Evolutionary conservation across 108 stramenopile genomes (phyloP), one percentile per base, ranked within the genome.

Genomic region (Skeletonema grethae): DNA sequence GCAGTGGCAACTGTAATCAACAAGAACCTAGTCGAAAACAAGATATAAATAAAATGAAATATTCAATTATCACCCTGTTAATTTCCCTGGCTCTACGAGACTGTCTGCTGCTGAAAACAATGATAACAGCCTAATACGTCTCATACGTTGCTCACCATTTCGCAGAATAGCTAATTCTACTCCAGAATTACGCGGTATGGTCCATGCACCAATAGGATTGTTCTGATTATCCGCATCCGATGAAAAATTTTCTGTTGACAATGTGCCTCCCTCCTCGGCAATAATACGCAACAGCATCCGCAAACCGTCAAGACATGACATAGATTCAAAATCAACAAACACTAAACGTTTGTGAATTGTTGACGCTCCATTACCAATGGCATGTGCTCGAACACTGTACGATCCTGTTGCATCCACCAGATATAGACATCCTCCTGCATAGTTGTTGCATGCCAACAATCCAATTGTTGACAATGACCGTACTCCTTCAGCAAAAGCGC

Each of bases 321-420:
- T 75, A 18, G 8, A 43, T 25, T 39, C 58, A 57, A 82, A 82
- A 75, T 75, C 53, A 0, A 82, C 70, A 57, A 57, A 71, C 20
- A 57, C 69, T 69, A 82, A 70, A 6, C 61, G 63, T 48, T 60
- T 29, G 53, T 82, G 63, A 28, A 75, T 36, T 39, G 41, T 75
- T 71, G 30, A 84, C 56, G 56, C 83, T 7, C 87, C 89, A 28
- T 46, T 46, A 25, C 91, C 91, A 36, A 92, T 62, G 18, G 88
- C 88, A 70, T 87, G 80, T 16, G 87, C 88, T 32, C 87, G 78
- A 9, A 90, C 83, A 3, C 72, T 80, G 77, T 92, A 80, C 0
- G 86, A 63, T 13, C 91, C 91, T n/a, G 86, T 90, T 6, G 83
- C 63, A 79, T 92, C 91, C 3, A 92, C 80, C 36, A 90, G 68